These are phyloP conservation scores for Wickerhamiella australiensis DNA, from an alignment of 805 yeast species.

Conservation along the genomic window DNA sequence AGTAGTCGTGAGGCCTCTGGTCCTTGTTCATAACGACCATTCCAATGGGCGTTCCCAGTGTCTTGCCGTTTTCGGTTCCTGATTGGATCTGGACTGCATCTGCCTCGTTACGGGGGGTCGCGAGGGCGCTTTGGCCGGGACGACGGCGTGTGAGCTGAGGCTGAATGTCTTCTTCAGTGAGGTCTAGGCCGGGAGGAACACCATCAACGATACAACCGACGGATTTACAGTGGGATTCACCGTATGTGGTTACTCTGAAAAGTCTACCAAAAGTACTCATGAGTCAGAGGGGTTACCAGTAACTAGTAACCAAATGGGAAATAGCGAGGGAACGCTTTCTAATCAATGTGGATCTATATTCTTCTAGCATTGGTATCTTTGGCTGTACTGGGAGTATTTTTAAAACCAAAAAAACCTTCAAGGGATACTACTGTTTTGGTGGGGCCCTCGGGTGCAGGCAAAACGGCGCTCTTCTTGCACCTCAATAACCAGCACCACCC, in stretches of 20 bases:
- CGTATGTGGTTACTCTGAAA: constrained; percentile 81
- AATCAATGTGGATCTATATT: not conserved
- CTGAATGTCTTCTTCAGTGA: constrained; percentile 80
- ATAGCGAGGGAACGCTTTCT: not conserved
- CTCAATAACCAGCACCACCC: constrained; percentile 12
- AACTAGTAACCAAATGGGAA: no score
- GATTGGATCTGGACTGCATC: constrained; percentile 87
- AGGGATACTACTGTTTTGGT: constrained; percentile 40
- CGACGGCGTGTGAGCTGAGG: constrained; percentile 94
- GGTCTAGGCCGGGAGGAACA: constrained; percentile 85
- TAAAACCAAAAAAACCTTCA: not conserved
- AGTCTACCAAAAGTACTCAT: constrained; percentile 67
- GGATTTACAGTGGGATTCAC: constrained; percentile 94
- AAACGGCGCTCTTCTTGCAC: constrained; percentile 43
- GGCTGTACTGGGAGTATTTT: not conserved
- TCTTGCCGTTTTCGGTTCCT: constrained; percentile 82
- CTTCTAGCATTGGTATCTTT: not conserved
- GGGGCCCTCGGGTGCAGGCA: constrained; percentile 57
- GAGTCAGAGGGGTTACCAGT: not conserved
- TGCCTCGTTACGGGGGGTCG: constrained; percentile 93
- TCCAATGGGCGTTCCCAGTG: constrained; percentile 91
- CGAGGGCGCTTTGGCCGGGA: constrained; percentile 87
- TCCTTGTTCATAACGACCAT: constrained; percentile 90
- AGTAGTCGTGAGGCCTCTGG: constrained; percentile 92
- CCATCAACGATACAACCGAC: constrained; percentile 99